Evolutionary conservation across 352 stramenopile genomes (phyloP).

Genomic region (Elongisporangium prolatum): DNA sequence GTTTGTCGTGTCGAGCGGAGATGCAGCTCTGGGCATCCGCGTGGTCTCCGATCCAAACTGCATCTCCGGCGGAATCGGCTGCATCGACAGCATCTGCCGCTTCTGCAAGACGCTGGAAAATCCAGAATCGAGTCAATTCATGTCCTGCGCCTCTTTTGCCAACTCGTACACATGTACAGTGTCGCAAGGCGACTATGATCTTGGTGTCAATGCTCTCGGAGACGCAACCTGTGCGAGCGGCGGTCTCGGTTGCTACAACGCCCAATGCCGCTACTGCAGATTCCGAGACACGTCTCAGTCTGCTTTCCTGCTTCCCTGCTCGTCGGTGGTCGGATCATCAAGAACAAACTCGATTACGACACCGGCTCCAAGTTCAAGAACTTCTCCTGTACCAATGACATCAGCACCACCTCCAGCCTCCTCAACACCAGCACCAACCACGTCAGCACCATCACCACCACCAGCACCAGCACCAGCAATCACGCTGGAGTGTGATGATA

Average conservation of each 20-base stretch:
- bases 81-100: constrained; percentile 12
- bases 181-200: constrained; percentile 21
- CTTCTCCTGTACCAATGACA: too few species aligned
- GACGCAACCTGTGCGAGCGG: constrained; percentile 17
- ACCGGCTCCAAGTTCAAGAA: too few species aligned
- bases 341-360: too few species aligned
- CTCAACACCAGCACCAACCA: not conserved
- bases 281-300: constrained; percentile 19
- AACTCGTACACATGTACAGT: not conserved
- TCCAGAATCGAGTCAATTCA: constrained; percentile 20
- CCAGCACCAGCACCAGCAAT: not conserved
- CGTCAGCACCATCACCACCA: not conserved
- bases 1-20: constrained; percentile 5
- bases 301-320: too few species aligned
- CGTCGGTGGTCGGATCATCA: too few species aligned
- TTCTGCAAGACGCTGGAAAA: constrained; percentile 33
- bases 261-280: constrained; percentile 34
- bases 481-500: constrained; percentile 12
- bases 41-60: constrained; percentile 10
- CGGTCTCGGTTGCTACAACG: constrained; percentile 30
- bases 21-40: constrained; percentile 8
- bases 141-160: constrained; percentile 11
- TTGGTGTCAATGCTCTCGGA: not conserved
- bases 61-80: constrained; percentile 7
- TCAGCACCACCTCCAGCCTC: not conserved